Conservation (phyloP, 2,329 filamentous ascomycete genomes). For the Aspergillus sojae region DNA sequence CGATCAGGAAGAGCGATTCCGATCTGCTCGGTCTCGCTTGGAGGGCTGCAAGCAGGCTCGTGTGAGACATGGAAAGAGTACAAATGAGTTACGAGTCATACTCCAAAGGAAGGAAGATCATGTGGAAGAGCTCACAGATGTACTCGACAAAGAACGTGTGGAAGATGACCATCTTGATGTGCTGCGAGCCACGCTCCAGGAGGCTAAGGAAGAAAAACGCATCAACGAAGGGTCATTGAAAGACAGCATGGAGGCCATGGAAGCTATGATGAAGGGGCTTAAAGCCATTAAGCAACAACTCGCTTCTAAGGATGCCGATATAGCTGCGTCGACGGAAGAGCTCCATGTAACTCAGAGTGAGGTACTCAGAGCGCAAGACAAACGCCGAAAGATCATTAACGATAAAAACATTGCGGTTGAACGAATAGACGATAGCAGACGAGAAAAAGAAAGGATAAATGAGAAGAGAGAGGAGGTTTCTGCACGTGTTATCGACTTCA, state of each 20-base stretch:
- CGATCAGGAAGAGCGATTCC: conserved; percentile 54
- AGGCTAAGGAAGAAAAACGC: conserved; percentile 54
- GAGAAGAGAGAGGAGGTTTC: conserved; percentile 52
- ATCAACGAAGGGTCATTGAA: conserved; percentile 48
- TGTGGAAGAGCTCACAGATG: conserved; percentile 68
- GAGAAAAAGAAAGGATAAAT: conserved; percentile 51
- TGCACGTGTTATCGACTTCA: conserved; percentile 57
- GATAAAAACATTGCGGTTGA: conserved; percentile 66
- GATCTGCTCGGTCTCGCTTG: conserved; percentile 51
- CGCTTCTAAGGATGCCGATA: conserved; percentile 35
- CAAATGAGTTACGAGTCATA: conserved; percentile 55
- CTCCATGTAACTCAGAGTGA: conserved; percentile 62
- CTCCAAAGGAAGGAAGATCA: conserved; percentile 64
- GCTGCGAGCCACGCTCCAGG: conserved; percentile 61
- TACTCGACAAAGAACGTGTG: conserved; percentile 58
- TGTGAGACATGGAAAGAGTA: conserved; percentile 51
- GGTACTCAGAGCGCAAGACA: conserved; percentile 50
- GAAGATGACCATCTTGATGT: conserved; percentile 67
- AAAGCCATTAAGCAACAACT: conserved; percentile 40
- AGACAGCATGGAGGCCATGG: conserved; percentile 52
- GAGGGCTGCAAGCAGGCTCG: conserved; percentile 55
- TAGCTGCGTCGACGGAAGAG: conserved; percentile 42
- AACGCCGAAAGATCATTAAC: conserved; percentile 57
- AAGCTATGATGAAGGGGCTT: conserved; percentile 44
- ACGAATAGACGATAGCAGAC: conserved; percentile 52